A percentile compares a stretch with the other conserved stretches of the same genome.
Conservation (phyloP, 192 early-diverging fungal species). For the Gonapodya sp. region DNA sequence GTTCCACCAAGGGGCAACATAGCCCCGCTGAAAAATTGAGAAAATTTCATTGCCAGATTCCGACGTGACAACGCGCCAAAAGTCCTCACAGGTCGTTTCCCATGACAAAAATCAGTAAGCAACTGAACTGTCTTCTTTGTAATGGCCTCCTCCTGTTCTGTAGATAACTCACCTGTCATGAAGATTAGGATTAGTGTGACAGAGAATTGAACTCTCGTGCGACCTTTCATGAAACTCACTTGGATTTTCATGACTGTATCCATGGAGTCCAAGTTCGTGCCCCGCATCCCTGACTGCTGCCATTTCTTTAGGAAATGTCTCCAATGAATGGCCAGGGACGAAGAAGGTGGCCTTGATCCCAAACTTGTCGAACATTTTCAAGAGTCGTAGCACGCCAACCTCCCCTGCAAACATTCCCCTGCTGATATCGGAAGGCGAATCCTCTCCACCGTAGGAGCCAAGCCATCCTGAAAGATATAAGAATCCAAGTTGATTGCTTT, state of each 20-base stretch:
- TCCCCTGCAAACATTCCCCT: neutral
- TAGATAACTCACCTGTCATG: neutral
- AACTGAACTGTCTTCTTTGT: neutral
- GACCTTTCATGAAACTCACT: neutral
- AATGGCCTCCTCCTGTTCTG: neutral
- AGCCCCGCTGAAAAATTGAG: neutral
- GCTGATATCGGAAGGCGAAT: neutral
- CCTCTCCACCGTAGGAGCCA: neutral
- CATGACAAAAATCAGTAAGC: neutral
- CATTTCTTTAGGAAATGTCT: neutral
- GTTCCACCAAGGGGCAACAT: neutral
- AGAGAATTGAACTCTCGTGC: neutral
- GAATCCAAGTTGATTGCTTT: too few species aligned
- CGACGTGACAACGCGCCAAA: neutral
- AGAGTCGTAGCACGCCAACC: neutral
- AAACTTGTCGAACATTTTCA: conserved; percentile 2
- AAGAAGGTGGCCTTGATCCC: neutral
- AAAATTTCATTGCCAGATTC: too few species aligned
- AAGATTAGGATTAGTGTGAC: neutral
- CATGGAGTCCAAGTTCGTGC: neutral
- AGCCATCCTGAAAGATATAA: neutral
- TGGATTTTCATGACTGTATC: conserved; percentile 2
- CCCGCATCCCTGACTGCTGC: neutral
- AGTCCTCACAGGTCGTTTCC: neutral
- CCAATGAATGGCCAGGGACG: neutral